A percentile compares a stretch with the other conserved stretches of the same genome.
phyloP scores from a whole-genome alignment of 2,329 filamentous ascomycete species.

The Xylariaceae sp. region DNA sequence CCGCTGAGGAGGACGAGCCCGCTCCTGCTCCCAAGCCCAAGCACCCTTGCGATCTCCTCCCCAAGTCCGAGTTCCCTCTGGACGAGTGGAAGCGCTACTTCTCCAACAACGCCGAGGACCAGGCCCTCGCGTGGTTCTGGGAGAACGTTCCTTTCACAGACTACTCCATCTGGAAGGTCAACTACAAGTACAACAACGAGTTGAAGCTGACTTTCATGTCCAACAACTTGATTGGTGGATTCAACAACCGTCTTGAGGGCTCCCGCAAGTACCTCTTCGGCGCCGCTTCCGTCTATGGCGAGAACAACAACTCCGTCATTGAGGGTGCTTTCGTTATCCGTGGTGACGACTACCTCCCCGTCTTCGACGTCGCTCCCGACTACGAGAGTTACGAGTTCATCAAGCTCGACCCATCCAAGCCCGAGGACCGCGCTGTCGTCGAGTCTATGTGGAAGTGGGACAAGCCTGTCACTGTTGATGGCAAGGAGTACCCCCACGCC shows the following conservation, averaged over 20 bases:
- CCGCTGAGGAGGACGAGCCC: constrained; percentile 31
- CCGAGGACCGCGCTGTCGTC: constrained; percentile 80
- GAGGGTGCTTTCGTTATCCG: constrained; percentile 93
- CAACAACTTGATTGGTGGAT: constrained; percentile 95
- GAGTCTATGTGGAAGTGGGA: constrained; percentile 91
- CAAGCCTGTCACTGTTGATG: constrained; percentile 71
- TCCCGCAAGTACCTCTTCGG: constrained; percentile 99
- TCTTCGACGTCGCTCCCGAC: constrained; percentile 96
- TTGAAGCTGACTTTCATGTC: constrained; percentile 98
- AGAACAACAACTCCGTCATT: constrained; percentile 84
- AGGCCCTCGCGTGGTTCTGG: constrained; percentile 96
- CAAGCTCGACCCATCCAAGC: constrained; percentile 88
- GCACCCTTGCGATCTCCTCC: constrained; percentile 87
- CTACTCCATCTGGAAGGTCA: constrained; percentile 90
- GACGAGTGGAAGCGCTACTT: constrained; percentile 99
- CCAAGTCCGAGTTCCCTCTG: constrained; percentile 73
- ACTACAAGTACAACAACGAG: constrained; percentile 99
- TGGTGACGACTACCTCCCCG: constrained; percentile 78
- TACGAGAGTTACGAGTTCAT: constrained; percentile 94
- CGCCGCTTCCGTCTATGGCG: constrained; percentile 80
- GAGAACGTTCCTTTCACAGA: constrained; percentile 90
- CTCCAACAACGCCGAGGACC: constrained; percentile 88
- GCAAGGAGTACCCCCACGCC: constrained; percentile 85
- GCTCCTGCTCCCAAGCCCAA: constrained; percentile 77
- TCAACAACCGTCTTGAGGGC: constrained; percentile 94